Conservation (phyloP, 2,329 filamentous ascomycete species). For the Dothideomycetes sp. region DNA sequence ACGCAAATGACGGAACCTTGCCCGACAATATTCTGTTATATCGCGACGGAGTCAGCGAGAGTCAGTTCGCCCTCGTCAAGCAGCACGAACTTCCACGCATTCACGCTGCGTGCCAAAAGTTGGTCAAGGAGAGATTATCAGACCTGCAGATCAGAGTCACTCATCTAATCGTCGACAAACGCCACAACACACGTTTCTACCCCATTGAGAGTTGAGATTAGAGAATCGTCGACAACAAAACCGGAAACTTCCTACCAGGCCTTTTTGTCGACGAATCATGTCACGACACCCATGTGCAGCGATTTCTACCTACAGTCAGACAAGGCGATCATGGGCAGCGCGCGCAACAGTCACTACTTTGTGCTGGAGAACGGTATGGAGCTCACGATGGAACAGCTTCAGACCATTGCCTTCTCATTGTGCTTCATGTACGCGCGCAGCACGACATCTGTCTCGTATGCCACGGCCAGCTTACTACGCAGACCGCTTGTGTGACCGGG, state of each 20-base stretch:
- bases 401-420: constrained; percentile 50
- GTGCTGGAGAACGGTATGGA: constrained; percentile 19
- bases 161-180: constrained; percentile 26
- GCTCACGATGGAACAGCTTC: constrained; percentile 12
- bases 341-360: constrained; percentile 22
- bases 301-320: constrained; percentile 29
- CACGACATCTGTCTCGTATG: constrained; percentile 79
- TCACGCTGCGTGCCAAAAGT: constrained; percentile 5
- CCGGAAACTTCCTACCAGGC: too few species aligned
- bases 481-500: too few species aligned
- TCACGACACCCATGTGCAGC: constrained; percentile 17
- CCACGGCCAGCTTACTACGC: constrained; percentile 78
- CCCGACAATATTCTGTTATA: constrained; percentile 20
- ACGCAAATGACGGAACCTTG: constrained; percentile 6
- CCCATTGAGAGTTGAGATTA: constrained; percentile 14
- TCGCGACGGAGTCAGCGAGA: constrained; percentile 25
- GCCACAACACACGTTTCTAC: constrained; percentile 32
- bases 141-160: constrained; percentile 16
- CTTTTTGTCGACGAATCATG: constrained; percentile 19
- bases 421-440: constrained; percentile 78
- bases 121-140: neutral
- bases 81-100: constrained; percentile 20
- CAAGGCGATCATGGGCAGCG: constrained; percentile 19
- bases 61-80: constrained; percentile 19
- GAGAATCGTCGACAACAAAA: constrained; percentile 13